Conservation (phyloP, 306 rosid species). For the Senna tora region DNA sequence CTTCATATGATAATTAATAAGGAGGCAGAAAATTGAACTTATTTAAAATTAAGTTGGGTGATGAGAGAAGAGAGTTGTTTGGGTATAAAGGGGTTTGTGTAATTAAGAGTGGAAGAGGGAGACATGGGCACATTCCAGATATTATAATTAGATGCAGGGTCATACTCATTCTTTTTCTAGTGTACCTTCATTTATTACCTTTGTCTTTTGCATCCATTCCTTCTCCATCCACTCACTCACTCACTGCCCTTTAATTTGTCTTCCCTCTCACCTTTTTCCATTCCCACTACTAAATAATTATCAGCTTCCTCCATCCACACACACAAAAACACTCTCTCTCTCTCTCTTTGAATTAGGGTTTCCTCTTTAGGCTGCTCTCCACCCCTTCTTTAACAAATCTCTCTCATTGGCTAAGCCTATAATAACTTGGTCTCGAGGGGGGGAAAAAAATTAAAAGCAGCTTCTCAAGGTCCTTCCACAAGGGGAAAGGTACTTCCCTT, state of each 20-base stretch:
- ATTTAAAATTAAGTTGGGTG: no score
- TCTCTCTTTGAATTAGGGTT: slow-evolving; percentile 60
- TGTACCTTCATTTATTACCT: slow-evolving; percentile 89
- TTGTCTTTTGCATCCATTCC: slow-evolving; percentile 93
- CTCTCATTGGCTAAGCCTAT: slow-evolving; percentile 49
- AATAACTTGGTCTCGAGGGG: slow-evolving; percentile 42
- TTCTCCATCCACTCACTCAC: slow-evolving; percentile 89
- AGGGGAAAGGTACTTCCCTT: slow-evolving; percentile 57
- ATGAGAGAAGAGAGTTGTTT: no score
- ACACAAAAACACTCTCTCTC: background rate
- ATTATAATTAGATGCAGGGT: slow-evolving; percentile 84
- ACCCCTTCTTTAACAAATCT: slow-evolving; percentile 41
- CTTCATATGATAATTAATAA: background rate
- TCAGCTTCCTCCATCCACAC: background rate
- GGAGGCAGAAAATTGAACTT: no score
- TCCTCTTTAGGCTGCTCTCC: slow-evolving; percentile 47
- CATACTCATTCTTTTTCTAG: slow-evolving; percentile 84
- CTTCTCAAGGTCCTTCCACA: slow-evolving; percentile 49
- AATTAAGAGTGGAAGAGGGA: slow-evolving; percentile 44
- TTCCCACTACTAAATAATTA: slow-evolving; percentile 20
- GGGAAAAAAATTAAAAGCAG: slow-evolving; percentile 42
- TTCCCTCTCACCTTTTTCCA: slow-evolving; percentile 51
- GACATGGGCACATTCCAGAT: slow-evolving; percentile 63
- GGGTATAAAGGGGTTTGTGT: no score
- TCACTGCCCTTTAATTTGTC: slow-evolving; percentile 46